Conservation (phyloP, 2,329 filamentous ascomycete species). For the Scortechinia acanthostroma region DNA sequence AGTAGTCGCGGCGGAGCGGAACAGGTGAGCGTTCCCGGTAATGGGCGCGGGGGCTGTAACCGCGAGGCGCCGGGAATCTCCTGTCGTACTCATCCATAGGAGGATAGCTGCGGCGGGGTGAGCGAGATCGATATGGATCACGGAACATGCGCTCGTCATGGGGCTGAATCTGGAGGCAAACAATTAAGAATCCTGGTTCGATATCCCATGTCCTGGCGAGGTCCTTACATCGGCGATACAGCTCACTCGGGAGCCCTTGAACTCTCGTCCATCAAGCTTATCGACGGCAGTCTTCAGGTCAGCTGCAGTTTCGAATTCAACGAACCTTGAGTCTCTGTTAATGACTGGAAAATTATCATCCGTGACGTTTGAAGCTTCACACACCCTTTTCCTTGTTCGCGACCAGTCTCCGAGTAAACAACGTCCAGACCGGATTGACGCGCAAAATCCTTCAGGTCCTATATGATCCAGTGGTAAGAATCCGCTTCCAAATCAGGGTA, state of each 20-base stretch:
- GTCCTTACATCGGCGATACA: constrained; percentile 77
- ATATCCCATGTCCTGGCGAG: constrained; percentile 7
- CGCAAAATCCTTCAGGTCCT: constrained; percentile 99
- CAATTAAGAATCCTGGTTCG: constrained; percentile 14
- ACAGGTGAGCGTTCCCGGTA: constrained; percentile 66
- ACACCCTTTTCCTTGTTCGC: constrained; percentile 88
- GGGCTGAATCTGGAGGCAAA: constrained; percentile 59
- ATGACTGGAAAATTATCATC: no score
- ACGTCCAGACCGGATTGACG: constrained; percentile 94
- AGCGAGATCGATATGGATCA: constrained; percentile 73
- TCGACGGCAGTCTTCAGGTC: constrained; percentile 88
- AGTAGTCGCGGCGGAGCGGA: constrained; percentile 79
- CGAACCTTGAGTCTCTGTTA: constrained; percentile 60
- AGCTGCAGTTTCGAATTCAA: constrained; percentile 89
- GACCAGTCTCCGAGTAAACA: constrained; percentile 92
- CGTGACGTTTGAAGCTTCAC: constrained; percentile 27
- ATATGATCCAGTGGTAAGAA: constrained; percentile 24
- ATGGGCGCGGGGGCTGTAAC: constrained; percentile 77
- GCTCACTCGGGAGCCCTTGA: constrained; percentile 80
- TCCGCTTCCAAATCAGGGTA: no score
- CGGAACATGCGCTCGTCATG: constrained; percentile 53
- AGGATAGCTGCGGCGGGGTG: constrained; percentile 54
- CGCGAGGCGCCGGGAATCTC: constrained; percentile 59
- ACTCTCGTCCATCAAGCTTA: constrained; percentile 86
- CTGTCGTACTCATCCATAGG: constrained; percentile 73